Evolutionary conservation across 2,329 filamentous ascomycete species (phyloP).

Genomic region (Cercospora brassicicola): DNA sequence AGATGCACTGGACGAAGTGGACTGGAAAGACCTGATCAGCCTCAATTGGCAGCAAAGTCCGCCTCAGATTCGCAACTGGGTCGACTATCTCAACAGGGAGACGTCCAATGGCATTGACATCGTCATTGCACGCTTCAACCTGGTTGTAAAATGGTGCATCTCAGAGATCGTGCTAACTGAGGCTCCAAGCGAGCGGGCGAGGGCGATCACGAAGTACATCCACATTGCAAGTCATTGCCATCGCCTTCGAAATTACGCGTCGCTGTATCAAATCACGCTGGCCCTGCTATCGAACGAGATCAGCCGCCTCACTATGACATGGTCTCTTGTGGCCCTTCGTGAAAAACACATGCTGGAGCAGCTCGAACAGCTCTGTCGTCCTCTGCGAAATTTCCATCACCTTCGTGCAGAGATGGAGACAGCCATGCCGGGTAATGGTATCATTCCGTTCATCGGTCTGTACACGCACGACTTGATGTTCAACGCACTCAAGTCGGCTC

Average conservation of each 20-base stretch:
- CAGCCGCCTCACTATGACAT: slow-evolving; percentile 66
- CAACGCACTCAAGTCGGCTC: slow-evolving; percentile 75
- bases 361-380: slow-evolving; percentile 72
- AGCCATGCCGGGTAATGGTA: slow-evolving; percentile 61
- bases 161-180: slow-evolving; percentile 77
- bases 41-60: slow-evolving; percentile 73
- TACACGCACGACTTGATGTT: slow-evolving; percentile 83
- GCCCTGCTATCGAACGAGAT: slow-evolving; percentile 74
- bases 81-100: slow-evolving; percentile 69
- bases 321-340: slow-evolving; percentile 65
- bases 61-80: slow-evolving; percentile 59
- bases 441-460: slow-evolving; percentile 77
- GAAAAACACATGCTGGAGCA: slow-evolving; percentile 67
- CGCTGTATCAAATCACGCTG: slow-evolving; percentile 76
- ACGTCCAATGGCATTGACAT: slow-evolving; percentile 68
- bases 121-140: slow-evolving; percentile 81
- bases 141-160: slow-evolving; percentile 83
- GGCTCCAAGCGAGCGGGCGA: slow-evolving; percentile 68
- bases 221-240: slow-evolving; percentile 77
- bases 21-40: slow-evolving; percentile 84
- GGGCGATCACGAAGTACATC: slow-evolving; percentile 77
- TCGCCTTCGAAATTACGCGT: slow-evolving; percentile 77
- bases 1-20: slow-evolving; percentile 79
- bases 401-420: slow-evolving; percentile 77
- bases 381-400: slow-evolving; percentile 74